Conservation (phyloP, 257 asterid genomes). For the Cynanchum wilfordii region DNA sequence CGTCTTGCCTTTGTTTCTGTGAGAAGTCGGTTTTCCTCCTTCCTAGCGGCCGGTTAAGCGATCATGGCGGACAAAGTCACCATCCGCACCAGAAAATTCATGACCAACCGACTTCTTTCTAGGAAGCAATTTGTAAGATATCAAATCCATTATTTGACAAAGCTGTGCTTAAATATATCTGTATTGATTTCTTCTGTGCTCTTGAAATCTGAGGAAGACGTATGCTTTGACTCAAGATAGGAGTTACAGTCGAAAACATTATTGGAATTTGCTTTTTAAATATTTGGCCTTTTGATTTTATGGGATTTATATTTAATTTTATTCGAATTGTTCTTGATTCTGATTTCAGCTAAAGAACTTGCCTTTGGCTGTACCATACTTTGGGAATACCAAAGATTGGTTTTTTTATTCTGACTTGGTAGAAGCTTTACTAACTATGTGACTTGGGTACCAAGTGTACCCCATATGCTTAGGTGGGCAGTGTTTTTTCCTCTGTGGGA, state of each 20-base stretch:
- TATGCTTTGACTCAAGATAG: background rate
- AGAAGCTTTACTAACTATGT: background rate
- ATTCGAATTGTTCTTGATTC: background rate
- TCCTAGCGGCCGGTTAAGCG: background rate
- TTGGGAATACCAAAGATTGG: background rate
- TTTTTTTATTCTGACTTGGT: background rate
- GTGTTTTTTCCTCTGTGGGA: background rate
- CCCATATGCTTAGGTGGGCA: background rate
- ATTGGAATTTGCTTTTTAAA: background rate
- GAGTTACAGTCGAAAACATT: background rate
- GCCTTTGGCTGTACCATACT: background rate
- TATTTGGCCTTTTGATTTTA: background rate
- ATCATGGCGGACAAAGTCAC: conserved; percentile 34
- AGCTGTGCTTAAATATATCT: background rate
- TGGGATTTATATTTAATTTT: background rate
- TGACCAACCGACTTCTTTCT: conserved; percentile 30
- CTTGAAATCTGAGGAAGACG: background rate
- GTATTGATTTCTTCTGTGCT: background rate
- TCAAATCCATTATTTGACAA: background rate
- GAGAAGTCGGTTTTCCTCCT: background rate
- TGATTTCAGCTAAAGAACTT: background rate
- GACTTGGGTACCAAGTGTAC: background rate
- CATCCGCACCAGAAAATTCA: conserved; percentile 28
- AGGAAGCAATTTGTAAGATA: conserved; percentile 28
- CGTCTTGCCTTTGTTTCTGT: background rate